Base-by-base conservation (phyloP, 225 moss, liverwort and hornwort species). In the Asterella californica region DNA sequence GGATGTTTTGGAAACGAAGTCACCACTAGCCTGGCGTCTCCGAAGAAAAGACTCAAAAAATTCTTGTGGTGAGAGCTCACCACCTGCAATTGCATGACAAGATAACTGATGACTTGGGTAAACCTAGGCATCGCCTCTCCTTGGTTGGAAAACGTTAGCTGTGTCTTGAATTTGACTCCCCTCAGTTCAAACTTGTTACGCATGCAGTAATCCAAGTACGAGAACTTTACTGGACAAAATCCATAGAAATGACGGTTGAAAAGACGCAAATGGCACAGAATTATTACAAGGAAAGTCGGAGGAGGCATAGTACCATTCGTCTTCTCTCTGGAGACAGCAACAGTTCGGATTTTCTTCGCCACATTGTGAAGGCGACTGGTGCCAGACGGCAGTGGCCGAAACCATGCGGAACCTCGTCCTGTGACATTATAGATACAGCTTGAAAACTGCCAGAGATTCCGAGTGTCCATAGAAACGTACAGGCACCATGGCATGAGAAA, bases 1-100 rank as follows among this genome's bases (percentile, higher is more conserved):
- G 29, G 83, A 54, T 6, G 81, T 78, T 79, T 79, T 83, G 50
- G 83, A 81, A 49, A 86, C 81, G 75, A 83, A 67, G 70, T 86
- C 86, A 0, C 86, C 83, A 60, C 70, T 79, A 9, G 83, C 81
- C 70, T 86, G 83, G 21, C 81, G 78, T 38, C 81, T 79, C 62
- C 81, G 68, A 32, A 86, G 70, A 66, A 86, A 83, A 18, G 86
- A 86, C 57, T 83, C 78, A 36, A 83, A 86, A 64, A 83, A 83
- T 79, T 86, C 83, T 55, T 81, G 57, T 10, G 78, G 60, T 25
- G 86, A 74, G 47, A 86, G 81, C 25, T 76, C 53, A 64, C 59
- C 65, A 45, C 65, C 77, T 77, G 77, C n/a, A 29, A 45, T 63
- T 54, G 30, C 42, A 30, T 24, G 19, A 25, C 12, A 60, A 36